Evolutionary conservation across 2,329 filamentous ascomycete genomes (phyloP).

Genomic region (Cordyceps javanica): DNA sequence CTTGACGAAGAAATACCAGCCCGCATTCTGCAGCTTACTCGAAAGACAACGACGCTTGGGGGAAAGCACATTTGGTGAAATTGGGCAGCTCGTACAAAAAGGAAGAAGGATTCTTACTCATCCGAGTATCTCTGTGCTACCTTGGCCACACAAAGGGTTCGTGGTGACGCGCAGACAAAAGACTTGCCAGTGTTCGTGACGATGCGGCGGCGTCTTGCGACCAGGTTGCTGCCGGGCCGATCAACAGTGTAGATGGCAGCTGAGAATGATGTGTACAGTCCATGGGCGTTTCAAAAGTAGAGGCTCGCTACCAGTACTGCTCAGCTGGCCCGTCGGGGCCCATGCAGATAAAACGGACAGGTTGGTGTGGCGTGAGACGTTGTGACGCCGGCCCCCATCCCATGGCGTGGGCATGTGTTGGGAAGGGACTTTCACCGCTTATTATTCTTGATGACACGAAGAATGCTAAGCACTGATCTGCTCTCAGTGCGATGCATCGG

Average conservation of each 20-base stretch:
- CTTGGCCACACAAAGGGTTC: not conserved
- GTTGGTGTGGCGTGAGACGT: not conserved
- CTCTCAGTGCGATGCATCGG: not conserved
- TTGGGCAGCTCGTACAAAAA: not conserved
- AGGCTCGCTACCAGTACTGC: too few species aligned
- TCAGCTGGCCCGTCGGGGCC: constrained; percentile 1
- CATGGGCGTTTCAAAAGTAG: too few species aligned
- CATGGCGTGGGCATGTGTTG: constrained; percentile 6
- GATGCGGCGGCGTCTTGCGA: too few species aligned
- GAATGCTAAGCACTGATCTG: too few species aligned
- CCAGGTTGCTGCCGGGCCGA: too few species aligned
- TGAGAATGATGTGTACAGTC: not conserved
- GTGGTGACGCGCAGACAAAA: too few species aligned
- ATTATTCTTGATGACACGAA: not conserved
- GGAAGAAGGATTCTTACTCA: not conserved
- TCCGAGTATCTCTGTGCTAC: not conserved
- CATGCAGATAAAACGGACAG: not conserved
- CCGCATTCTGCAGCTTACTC: not conserved
- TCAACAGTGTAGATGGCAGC: too few species aligned
- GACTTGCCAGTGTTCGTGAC: not conserved
- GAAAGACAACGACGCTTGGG: not conserved
- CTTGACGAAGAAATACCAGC: not conserved
- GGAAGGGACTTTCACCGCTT: constrained; percentile 9
- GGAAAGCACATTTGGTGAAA: not conserved
- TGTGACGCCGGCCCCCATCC: constrained; percentile 1